A percentile compares a stretch with the other conserved stretches of the same genome.
These are phyloP conservation scores for Pyrrhoderma noxium DNA, from an alignment of 1,284 basidiomycete species.

Conservation along the genomic window DNA sequence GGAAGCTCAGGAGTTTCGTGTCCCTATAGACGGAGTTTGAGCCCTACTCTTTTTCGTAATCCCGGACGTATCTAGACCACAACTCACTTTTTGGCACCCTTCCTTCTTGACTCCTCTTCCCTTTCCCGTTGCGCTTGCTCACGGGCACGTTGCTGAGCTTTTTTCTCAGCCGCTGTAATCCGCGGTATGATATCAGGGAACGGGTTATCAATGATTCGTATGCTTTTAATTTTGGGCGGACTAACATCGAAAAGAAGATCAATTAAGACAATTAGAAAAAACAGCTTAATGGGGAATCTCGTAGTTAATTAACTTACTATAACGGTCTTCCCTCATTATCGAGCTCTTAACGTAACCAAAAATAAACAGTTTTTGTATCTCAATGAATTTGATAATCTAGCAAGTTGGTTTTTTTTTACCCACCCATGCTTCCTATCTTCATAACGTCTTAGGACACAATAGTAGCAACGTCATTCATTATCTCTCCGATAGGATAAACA, in stretches of 20 bases:
- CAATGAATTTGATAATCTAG: not conserved
- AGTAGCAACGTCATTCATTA: not conserved
- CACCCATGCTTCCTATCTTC: slow-evolving; percentile 83
- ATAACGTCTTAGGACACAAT: slow-evolving; percentile 57
- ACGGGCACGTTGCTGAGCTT: slow-evolving; percentile 72
- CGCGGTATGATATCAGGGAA: slow-evolving; percentile 93
- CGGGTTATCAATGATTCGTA: slow-evolving; percentile 86
- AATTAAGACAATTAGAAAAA: slow-evolving; percentile 6
- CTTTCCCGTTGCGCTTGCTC: slow-evolving; percentile 69
- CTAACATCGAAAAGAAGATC: slow-evolving; percentile 32
- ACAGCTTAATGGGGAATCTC: not conserved
- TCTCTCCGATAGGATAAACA: not conserved
- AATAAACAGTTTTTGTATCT: not conserved
- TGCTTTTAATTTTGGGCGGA: slow-evolving; percentile 81
- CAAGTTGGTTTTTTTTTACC: too few relatives aligned
- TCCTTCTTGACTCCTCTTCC: slow-evolving; percentile 66
- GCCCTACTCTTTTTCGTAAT: slow-evolving; percentile 8
- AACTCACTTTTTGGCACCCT: slow-evolving; percentile 77
- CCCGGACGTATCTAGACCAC: slow-evolving; percentile 1
- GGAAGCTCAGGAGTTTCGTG: slow-evolving; percentile 82
- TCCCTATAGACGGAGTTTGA: slow-evolving; percentile 47
- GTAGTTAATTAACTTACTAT: slow-evolving; percentile 50
- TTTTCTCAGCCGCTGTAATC: slow-evolving; percentile 90
- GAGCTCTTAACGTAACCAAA: slow-evolving; percentile 50
- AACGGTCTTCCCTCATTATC: slow-evolving; percentile 77